These are phyloP conservation scores for Mycena sanguinolenta DNA, from an alignment of 768 basidiomycete species.

Conservation along the genomic window DNA sequence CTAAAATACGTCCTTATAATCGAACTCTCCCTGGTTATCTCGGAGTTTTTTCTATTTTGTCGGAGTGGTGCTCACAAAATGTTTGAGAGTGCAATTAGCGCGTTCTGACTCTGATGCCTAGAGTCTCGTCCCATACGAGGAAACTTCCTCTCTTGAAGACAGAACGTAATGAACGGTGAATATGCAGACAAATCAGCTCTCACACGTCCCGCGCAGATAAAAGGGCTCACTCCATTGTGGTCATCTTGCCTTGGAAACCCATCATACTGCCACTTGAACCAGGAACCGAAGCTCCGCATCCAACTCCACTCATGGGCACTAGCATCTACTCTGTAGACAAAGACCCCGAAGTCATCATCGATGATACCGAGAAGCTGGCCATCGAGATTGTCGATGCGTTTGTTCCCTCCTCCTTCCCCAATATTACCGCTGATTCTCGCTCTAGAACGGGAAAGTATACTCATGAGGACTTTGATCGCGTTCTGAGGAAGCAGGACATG, in stretches of 20 bases:
- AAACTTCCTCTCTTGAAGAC: too few relatives aligned
- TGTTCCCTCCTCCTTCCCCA: not conserved
- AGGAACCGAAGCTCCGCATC: not conserved
- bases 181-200: not conserved
- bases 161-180: too few relatives aligned
- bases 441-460: conserved; percentile 6
- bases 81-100: too few relatives aligned
- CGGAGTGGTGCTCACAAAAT: too few relatives aligned
- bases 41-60: too few relatives aligned
- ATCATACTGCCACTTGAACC: not conserved
- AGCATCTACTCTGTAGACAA: not conserved
- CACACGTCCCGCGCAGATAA: not conserved
- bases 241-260: not conserved
- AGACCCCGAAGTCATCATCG: not conserved
- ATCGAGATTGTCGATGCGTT: conserved; percentile 3
- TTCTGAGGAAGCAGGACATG: conserved; percentile 12
- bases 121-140: too few relatives aligned
- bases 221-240: not conserved
- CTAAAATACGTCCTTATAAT: too few relatives aligned
- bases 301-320: not conserved
- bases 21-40: too few relatives aligned
- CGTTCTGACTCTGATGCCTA: too few relatives aligned
- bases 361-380: not conserved
- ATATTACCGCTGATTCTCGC: not conserved
- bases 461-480: conserved; percentile 10